These are phyloP conservation scores for Aulographum hederae DNA, from an alignment of 2,329 filamentous ascomycete species.

Conservation along the genomic window DNA sequence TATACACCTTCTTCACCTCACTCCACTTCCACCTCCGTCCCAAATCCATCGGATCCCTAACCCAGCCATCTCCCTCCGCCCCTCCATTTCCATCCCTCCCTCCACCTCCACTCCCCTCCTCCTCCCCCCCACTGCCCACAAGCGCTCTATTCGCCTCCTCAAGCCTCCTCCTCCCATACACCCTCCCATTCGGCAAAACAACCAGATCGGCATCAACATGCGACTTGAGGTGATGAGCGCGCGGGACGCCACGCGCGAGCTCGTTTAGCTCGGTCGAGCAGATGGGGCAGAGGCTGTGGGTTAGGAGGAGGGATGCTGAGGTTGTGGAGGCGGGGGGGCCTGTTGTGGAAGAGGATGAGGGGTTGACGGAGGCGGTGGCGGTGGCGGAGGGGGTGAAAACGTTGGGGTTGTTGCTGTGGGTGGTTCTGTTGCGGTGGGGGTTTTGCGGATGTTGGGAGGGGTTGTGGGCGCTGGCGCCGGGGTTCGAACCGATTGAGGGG, in stretches of 20 bases:
- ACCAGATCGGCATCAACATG: conserved; percentile 77
- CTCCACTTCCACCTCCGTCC: conserved; percentile 38
- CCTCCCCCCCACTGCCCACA: conserved; percentile 50
- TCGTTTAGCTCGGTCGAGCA: conserved; percentile 92
- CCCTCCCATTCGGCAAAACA: conserved; percentile 69
- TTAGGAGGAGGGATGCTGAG: too few relatives aligned
- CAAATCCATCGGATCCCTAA: conserved; percentile 60
- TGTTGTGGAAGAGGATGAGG: too few relatives aligned
- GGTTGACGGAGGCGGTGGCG: conserved; percentile 12
- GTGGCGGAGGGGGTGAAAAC: conserved; percentile 6
- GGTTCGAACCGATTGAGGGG: conserved; percentile 21
- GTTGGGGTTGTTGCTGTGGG: neutral
- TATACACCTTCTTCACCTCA: conserved; percentile 73
- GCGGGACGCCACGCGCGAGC: conserved; percentile 72
- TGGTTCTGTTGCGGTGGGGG: too few relatives aligned
- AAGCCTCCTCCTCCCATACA: conserved; percentile 63
- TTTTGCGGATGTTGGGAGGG: too few relatives aligned
- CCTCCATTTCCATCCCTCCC: too few relatives aligned
- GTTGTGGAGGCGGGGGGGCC: conserved; percentile 4
- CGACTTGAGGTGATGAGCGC: conserved; percentile 88
- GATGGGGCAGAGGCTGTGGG: conserved; percentile 94
- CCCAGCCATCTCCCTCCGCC: conserved; percentile 39
- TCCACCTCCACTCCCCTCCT: too few relatives aligned
- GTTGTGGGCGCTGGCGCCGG: too few relatives aligned
- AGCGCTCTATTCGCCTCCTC: conserved; percentile 63